Conservation (phyloP, 495 filamentous ascomycete species). For the Penicillium alfredii region DNA sequence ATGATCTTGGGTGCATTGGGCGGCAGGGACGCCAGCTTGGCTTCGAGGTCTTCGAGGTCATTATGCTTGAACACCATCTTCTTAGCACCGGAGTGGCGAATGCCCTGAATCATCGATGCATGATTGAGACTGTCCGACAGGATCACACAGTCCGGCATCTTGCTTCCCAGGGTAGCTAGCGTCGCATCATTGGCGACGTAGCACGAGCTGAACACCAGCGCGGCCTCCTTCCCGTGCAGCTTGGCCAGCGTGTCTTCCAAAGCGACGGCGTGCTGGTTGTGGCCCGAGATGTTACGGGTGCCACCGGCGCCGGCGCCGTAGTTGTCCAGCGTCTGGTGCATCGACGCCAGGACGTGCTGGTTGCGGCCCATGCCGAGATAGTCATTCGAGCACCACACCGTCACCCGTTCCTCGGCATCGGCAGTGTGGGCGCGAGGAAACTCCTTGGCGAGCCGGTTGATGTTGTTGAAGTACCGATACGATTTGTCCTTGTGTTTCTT, state of each 20-base stretch:
- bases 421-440: slow-evolving; percentile 94
- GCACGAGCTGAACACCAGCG: slow-evolving; percentile 92
- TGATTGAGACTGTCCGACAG: slow-evolving; percentile 94
- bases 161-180: slow-evolving; percentile 89
- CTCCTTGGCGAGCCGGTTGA: slow-evolving; percentile 94
- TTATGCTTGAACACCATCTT: slow-evolving; percentile 99
- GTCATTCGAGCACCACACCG: slow-evolving; percentile 99
- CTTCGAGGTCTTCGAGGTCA: slow-evolving; percentile 81
- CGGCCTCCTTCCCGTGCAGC: slow-evolving; percentile 84
- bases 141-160: slow-evolving; percentile 93
- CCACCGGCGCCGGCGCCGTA: slow-evolving; percentile 95
- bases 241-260: slow-evolving; percentile 82
- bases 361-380: slow-evolving; percentile 98
- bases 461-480: slow-evolving; percentile 99
- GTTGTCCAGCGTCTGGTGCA: slow-evolving; percentile 91
- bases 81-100: slow-evolving; percentile 90
- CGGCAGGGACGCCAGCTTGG: slow-evolving; percentile 82
- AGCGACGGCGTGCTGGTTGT: slow-evolving; percentile 88
- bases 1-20: slow-evolving; percentile 89
- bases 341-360: slow-evolving; percentile 73
- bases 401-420: slow-evolving; percentile 78
- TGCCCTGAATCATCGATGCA: slow-evolving; percentile 98
- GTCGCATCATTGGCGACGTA: slow-evolving; percentile 98
- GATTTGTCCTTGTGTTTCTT: slow-evolving; percentile 99
- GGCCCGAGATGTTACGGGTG: slow-evolving; percentile 95